phyloP scores from a whole-genome alignment of 768 basidiomycete species.

The Kwoniella pini region DNA sequence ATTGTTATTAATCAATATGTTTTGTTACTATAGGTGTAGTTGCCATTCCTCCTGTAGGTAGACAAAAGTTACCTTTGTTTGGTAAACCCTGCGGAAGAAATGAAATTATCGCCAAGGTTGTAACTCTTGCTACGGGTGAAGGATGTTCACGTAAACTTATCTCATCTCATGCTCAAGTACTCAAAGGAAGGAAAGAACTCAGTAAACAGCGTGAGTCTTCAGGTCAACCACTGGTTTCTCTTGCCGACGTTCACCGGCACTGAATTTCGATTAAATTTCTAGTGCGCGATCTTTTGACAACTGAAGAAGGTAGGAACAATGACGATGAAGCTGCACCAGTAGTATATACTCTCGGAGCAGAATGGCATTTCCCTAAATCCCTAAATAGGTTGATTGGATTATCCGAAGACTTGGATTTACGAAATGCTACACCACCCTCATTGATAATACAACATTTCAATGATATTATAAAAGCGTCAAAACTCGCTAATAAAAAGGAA shows the following conservation, averaged over 20 bases:
- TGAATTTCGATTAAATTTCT: not conserved
- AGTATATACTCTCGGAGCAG: constrained; percentile 8
- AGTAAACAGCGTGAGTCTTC: constrained; percentile 19
- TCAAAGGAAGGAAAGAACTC: constrained; percentile 41
- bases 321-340: constrained; percentile 10
- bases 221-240: too few species aligned
- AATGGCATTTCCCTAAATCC: constrained; percentile 15
- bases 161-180: constrained; percentile 54
- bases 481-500: constrained; percentile 2
- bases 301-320: constrained; percentile 13
- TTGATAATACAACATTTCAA: constrained; percentile 8
- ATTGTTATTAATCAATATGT: too few species aligned
- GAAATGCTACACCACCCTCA: constrained; percentile 4
- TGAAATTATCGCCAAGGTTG: constrained; percentile 54
- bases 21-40: constrained; percentile 19
- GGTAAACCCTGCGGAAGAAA: constrained; percentile 54
- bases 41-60: constrained; percentile 37
- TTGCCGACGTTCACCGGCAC: too few species aligned
- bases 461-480: not conserved
- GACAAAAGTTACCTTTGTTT: constrained; percentile 50
- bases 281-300: constrained; percentile 19
- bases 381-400: constrained; percentile 17
- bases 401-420: constrained; percentile 7
- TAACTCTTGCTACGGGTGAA: constrained; percentile 46
- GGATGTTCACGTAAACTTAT: constrained; percentile 52